These are phyloP conservation scores for Tylopilus sp. DNA, from an alignment of 768 basidiomycete genomes.

Conservation along the genomic window DNA sequence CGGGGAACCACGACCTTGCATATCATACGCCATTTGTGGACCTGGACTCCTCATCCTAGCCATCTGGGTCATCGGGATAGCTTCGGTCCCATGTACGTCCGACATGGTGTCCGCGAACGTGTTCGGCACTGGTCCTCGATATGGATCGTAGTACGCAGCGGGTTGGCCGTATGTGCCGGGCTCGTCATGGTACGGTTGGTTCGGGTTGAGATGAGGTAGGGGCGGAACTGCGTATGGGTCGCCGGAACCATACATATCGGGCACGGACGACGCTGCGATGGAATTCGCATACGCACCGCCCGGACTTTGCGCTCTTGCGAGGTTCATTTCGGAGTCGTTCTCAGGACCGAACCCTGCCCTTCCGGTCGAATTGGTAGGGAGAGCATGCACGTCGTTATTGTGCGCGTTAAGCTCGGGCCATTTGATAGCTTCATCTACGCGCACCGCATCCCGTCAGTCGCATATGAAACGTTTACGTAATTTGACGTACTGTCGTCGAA, in stretches of 20 bases:
- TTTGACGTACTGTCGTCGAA: conserved; percentile 73
- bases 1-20: conserved; percentile 36
- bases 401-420: conserved; percentile 87
- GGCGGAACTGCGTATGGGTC: conserved; percentile 86
- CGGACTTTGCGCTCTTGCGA: conserved; percentile 49
- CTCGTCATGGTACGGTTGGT: conserved; percentile 73
- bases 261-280: conserved; percentile 42
- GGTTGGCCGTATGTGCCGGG: conserved; percentile 41
- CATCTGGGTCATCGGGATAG: conserved; percentile 76
- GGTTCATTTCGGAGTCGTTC: conserved; percentile 55
- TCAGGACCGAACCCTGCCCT: conserved; percentile 63
- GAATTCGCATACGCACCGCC: conserved; percentile 47
- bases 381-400: conserved; percentile 51
- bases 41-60: conserved; percentile 38
- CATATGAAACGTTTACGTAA: conserved; percentile 11
- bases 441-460: neutral
- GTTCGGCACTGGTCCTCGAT: conserved; percentile 69
- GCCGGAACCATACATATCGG: conserved; percentile 35
- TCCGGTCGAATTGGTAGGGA: conserved; percentile 68
- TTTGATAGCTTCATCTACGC: conserved; percentile 77
- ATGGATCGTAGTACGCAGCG: conserved; percentile 72
- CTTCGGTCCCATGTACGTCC: conserved; percentile 43
- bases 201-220: conserved; percentile 76
- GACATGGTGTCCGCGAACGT: conserved; percentile 47
- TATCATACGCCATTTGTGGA: conserved; percentile 40